Evolutionary conservation across 1,284 basidiomycete genomes (phyloP), one percentile per base, ranked within the genome.

Genomic region (Boletus albobrunnescens): DNA sequence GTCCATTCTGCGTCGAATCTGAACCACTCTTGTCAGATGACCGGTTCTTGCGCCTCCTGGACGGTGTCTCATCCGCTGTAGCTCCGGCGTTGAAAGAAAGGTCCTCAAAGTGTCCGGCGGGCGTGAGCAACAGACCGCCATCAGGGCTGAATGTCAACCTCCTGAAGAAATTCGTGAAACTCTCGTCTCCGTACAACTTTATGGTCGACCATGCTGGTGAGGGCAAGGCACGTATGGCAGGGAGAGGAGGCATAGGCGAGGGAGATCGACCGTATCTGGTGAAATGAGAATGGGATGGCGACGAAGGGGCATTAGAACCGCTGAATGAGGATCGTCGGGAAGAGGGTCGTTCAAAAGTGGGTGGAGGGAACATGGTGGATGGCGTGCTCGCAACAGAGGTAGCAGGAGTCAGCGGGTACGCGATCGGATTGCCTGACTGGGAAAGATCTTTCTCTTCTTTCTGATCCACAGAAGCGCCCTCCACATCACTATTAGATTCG

Each of bases 41-140:
- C 42, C 76, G 68, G 8, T 74, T 70, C 51, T 78, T 83, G 46
- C 80, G 69, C 27, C 82, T 79, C 51, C 81, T 72, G 13, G 71
- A 58, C 5, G 79, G 71, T 3, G 74, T 75, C 22, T 74, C 71
- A 22, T 72, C 74, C 10, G 58, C 63, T 50, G 61, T 65, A 47
- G 63, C 43, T 48, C 31, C 44, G 45, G 64, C 48, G 12, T 41
- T 46, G 40, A 58, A 84, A 77, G 35, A 85, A 77, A 90, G 89
- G 66, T 95, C 92, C 63, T 96, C 93, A 61, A 96, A 97, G 61
- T 96, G 88, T 1, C 96, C 95, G 2, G 94, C 94, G 0, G 96
- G 95, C 0, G 96, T 98, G 55, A 97, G 74, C 17, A 99, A 76
- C 40, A 99, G 73, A 9, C 84, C 90, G 1, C 96, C 95, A 64